Evolutionary conservation across 2,329 filamentous ascomycete species (phyloP), one percentile per base, ranked within the genome.

Genomic region (Ophiobolus disseminans): DNA sequence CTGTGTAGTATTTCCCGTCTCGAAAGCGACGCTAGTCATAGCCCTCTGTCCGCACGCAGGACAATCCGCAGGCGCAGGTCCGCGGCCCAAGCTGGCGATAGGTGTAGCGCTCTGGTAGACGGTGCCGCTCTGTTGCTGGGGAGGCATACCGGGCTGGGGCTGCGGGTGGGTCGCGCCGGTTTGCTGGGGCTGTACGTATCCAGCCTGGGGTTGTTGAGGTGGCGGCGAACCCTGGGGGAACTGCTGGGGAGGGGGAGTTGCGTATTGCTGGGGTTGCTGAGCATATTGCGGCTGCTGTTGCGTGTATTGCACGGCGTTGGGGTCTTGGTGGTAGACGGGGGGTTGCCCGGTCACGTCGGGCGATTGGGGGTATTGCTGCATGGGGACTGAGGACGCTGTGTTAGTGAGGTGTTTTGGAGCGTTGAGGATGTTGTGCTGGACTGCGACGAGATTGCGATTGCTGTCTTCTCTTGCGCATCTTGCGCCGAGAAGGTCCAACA

Each of bases 1-100:
- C 74, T 77, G 75, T 30, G 74, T 76, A 9, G 67, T 73, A 48
- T 74, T 74, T 8, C 75, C 75, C 20, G 58, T 66, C 59, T 72
- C 60, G 34, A 62, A 70, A 8, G 56, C 45, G 8, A 65, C 58
- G 14, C 58, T 70, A 2, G 75, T 78, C 69, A 77, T 63, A 2
- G 63, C 57, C 1, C 78, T 62, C 40, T 73, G 62, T 5, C 74
- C 73, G 37, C 79, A 81, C 3, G 70, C 66, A 0, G 78, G 78
- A 56, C 79, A 81, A 50, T 80, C 78, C 1, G 76, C 76, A 0
- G 76, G 77, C 5, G 75, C 73, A 1, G 78, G 66, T 2, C 60
- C 64, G 5, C 71, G 57, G 30, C 60, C 58, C 20, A 75, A 41
- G 23, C 42, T 60, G 8, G 66, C 60, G 31, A 75, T 65, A 2